Percentiles rank a stretch among this genome's conserved stretches.
phyloP scores from a whole-genome alignment of 2,329 filamentous ascomycete genomes.

The Botryotinia globosa region DNA sequence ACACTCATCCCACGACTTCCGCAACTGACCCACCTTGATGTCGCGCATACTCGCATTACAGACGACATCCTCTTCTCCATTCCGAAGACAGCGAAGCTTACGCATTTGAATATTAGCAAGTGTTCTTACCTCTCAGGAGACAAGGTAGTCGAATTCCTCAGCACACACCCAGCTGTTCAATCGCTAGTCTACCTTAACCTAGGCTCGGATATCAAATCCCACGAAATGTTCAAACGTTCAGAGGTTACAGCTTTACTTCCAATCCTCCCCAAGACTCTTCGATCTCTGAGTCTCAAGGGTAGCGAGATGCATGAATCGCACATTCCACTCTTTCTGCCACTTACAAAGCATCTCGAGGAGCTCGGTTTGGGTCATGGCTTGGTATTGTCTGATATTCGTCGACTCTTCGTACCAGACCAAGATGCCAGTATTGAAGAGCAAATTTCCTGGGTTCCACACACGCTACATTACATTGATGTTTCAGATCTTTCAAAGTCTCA shows the following conservation, averaged over 20 bases:
- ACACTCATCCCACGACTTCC: conserved; percentile 67
- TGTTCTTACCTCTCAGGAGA: conserved; percentile 67
- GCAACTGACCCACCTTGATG: conserved; percentile 71
- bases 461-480: conserved; percentile 72
- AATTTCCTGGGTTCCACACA: conserved; percentile 52
- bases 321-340: conserved; percentile 58
- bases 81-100: conserved; percentile 67
- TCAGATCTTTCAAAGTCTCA: conserved; percentile 64
- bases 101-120: conserved; percentile 75
- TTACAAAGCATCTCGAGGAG: conserved; percentile 73
- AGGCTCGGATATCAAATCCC: conserved; percentile 67
- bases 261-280: conserved; percentile 62
- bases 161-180: conserved; percentile 65
- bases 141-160: conserved; percentile 67
- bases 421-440: conserved; percentile 38
- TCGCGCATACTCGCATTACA: conserved; percentile 75
- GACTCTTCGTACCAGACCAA: conserved; percentile 32
- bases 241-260: conserved; percentile 66
- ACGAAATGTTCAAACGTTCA: conserved; percentile 65
- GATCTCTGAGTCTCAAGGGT: conserved; percentile 73
- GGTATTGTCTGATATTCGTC: conserved; percentile 56
- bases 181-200: conserved; percentile 71
- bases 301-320: conserved; percentile 66
- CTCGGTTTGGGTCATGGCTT: conserved; percentile 69
- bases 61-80: conserved; percentile 68